Evolutionary conservation across 306 rosid species (phyloP), one percentile per base, ranked within the genome.

Genomic region (Cucurbita moschata): DNA sequence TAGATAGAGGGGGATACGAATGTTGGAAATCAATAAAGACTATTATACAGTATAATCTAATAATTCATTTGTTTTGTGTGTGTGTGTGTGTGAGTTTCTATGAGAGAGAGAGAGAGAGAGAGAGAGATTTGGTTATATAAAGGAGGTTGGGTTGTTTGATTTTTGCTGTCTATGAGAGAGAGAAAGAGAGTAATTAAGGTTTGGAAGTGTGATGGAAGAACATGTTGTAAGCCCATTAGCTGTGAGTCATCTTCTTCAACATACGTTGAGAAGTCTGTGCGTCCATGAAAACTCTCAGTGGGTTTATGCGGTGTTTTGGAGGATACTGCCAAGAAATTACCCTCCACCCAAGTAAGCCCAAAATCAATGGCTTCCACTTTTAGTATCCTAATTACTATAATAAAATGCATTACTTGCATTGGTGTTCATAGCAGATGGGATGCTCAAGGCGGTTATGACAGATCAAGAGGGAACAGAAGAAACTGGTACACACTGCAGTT

Each of bases 291-390:
- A 90, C 78, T 90, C 96, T 68, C 96, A 88, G 56, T 93, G 98
- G 98, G 88, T 93, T 84, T 93, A 93, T 83, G 98, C 98, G 0
- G 98, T 93, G 71, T 93, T 93, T 75, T 93, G 98, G 98, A 90
- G 98, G 82, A 93, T 93, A 88, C 85, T 92, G n/a, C 98, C 98
- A 10, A 86, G 98, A 85, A 92, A 90, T 83, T 92, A 92, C 80
- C 98, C 98, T 68, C 98, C 96, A 14, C 96, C 98, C 77, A 92
- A 92, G 98, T 92, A 85, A 80, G 91, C 8, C 77, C 39, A 71
- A 56, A 9, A 66, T 1, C 13, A 46, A 18, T 67, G 35, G 64
- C 65, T 50, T 46, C 30, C 63, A 18, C 53, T 75, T 47, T 26
- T 55, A 10, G 30, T 19, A 7, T n/a, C 30, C 5, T 55, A 19